Percentiles rank a stretch among this genome's conserved stretches.
These are phyloP conservation scores for Erythrobasidium hasegawianum DNA, from an alignment of 1,284 basidiomycete genomes.

Conservation along the genomic window DNA sequence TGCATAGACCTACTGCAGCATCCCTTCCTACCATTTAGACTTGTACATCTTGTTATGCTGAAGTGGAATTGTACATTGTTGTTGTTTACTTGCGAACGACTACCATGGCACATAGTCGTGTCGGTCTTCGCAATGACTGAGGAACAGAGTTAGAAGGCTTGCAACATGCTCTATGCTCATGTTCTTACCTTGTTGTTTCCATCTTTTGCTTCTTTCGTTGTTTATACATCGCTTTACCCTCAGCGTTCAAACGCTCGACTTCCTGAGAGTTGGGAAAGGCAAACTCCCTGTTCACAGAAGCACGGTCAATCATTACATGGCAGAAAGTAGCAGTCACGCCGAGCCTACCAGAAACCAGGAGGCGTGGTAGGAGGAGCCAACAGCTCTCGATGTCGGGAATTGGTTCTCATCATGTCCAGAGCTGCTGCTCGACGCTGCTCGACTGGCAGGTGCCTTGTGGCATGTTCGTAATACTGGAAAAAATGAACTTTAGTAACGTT, in stretches of 20 bases:
- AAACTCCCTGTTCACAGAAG: constrained; percentile 57
- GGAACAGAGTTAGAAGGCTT: too few species aligned
- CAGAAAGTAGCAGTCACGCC: neutral
- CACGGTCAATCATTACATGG: neutral
- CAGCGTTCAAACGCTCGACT: constrained; percentile 65
- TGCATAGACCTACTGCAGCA: too few species aligned
- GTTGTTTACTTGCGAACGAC: too few species aligned
- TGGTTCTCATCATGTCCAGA: constrained; percentile 53
- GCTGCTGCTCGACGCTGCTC: constrained; percentile 39
- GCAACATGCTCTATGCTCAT: too few species aligned
- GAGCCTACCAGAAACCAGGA: constrained; percentile 66
- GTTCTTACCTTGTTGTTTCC: too few species aligned
- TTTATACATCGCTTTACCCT: constrained; percentile 62
- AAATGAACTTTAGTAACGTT: neutral
- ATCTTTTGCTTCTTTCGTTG: constrained; percentile 59
- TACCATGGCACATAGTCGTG: too few species aligned
- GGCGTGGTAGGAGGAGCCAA: constrained; percentile 72
- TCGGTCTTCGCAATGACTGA: too few species aligned
- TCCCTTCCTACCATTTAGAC: too few species aligned
- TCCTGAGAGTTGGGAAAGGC: constrained; percentile 82
- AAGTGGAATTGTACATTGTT: too few species aligned
- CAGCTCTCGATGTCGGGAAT: constrained; percentile 71
- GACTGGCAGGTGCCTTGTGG: constrained; percentile 32
- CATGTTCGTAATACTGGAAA: constrained; percentile 68
- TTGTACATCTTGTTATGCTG: too few species aligned